Conservation (phyloP, 2,329 filamentous ascomycete genomes). For the Aspergillus costaricaensis region DNA sequence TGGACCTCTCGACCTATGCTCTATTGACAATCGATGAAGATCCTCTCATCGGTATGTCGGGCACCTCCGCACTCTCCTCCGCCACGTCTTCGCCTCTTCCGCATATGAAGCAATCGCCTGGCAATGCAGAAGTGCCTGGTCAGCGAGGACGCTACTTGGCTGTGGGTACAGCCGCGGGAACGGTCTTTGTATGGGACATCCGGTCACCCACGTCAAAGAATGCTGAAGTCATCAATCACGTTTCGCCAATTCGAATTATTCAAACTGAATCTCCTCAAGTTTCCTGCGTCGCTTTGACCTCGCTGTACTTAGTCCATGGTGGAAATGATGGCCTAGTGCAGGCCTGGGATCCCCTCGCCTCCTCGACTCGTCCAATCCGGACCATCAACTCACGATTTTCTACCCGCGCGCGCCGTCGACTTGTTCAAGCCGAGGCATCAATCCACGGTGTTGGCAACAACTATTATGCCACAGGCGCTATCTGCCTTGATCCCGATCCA, state of each 20-base stretch:
- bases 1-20: constrained; percentile 76
- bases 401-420: constrained; percentile 76
- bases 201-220: constrained; percentile 64
- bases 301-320: constrained; percentile 86
- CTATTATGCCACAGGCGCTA: constrained; percentile 78
- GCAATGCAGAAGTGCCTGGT: constrained; percentile 71
- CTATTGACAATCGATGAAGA: constrained; percentile 75
- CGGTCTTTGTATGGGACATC: constrained; percentile 82
- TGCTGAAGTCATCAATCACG: constrained; percentile 56
- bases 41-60: constrained; percentile 64
- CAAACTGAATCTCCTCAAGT: constrained; percentile 89
- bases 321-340: constrained; percentile 94
- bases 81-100: constrained; percentile 57
- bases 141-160: constrained; percentile 79
- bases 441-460: constrained; percentile 70
- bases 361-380: constrained; percentile 72
- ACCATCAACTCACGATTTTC: constrained; percentile 86
- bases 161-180: constrained; percentile 75
- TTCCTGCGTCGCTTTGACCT: constrained; percentile 77
- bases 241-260: constrained; percentile 76
- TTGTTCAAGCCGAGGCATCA: constrained; percentile 66
- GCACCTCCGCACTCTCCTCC: constrained; percentile 56
- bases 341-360: constrained; percentile 93
- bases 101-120: constrained; percentile 45
- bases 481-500: constrained; percentile 84